These are phyloP conservation scores for Canariomyces notabilis DNA, from an alignment of 2,329 filamentous ascomycete species.

Conservation along the genomic window DNA sequence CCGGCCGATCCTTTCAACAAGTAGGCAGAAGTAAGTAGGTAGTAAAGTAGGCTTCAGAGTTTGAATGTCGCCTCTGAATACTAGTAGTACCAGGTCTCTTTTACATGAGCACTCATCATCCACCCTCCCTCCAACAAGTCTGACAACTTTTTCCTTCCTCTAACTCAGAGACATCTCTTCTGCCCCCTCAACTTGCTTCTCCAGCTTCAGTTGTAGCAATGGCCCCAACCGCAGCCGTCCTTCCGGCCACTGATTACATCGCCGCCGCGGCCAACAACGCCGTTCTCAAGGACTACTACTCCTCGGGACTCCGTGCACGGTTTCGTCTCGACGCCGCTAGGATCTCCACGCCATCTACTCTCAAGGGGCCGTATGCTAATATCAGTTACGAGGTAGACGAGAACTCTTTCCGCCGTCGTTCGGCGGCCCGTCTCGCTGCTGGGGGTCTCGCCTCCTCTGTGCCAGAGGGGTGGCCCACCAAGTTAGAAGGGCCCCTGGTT, in stretches of 20 bases:
- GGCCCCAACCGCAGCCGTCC: background rate
- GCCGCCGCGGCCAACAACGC: too few relatives aligned
- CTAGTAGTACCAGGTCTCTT: too few relatives aligned
- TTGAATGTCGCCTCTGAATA: too few relatives aligned
- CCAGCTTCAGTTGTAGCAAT: background rate
- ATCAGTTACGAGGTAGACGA: background rate
- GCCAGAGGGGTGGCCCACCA: conserved; percentile 18
- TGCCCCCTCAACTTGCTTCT: background rate
- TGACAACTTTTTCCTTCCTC: background rate
- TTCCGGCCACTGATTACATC: background rate
- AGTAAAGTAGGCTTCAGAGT: too few relatives aligned
- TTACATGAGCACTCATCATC: too few relatives aligned
- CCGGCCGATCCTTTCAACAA: too few relatives aligned
- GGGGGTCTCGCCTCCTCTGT: conserved; percentile 11
- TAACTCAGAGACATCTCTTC: background rate
- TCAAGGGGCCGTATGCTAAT: background rate
- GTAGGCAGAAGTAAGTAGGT: too few relatives aligned
- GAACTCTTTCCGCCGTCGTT: background rate
- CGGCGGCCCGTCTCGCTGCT: background rate
- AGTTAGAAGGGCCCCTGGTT: conserved; percentile 16
- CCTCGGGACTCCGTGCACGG: background rate
- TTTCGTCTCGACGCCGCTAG: background rate
- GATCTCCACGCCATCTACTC: background rate
- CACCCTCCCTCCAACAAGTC: too few relatives aligned
- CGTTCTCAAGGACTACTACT: background rate